Percentiles rank a stretch among this genome's conserved stretches.
Evolutionary conservation across 352 stramenopile genomes (phyloP).

Genomic region (Globisporangium splendens): DNA sequence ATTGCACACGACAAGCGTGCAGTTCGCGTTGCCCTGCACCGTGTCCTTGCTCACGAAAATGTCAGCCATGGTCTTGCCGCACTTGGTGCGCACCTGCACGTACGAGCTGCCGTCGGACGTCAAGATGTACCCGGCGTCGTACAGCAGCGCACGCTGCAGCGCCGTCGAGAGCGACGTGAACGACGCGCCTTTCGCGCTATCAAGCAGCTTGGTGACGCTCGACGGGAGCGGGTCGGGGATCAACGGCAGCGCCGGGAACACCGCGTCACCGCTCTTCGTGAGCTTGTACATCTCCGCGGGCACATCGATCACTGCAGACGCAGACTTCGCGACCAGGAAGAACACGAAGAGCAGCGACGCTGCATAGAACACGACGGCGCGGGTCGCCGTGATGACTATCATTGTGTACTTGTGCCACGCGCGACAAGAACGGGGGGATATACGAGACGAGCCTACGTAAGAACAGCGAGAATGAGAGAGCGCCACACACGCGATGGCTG

Average conservation of each 20-base stretch:
- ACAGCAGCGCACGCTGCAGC: conserved; percentile 52
- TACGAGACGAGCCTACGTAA: no score
- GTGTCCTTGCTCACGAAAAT: conserved; percentile 40
- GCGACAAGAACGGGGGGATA: no score
- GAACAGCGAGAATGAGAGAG: no score
- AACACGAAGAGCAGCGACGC: no score
- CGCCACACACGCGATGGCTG: no score
- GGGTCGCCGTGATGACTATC: no score
- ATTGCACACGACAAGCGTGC: conserved; percentile 20
- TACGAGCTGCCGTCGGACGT: conserved; percentile 23
- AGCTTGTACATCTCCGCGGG: conserved; percentile 17
- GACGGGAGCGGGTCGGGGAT: conserved; percentile 12
- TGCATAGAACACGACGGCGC: no score
- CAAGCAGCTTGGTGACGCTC: conserved; percentile 9
- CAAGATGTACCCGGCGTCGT: conserved; percentile 45
- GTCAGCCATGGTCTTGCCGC: conserved; percentile 39
- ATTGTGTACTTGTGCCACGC: no score
- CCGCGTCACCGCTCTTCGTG: background rate
- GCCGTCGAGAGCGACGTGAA: conserved; percentile 28
- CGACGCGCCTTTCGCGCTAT: background rate
- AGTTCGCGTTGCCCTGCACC: conserved; percentile 19
- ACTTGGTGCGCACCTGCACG: conserved; percentile 46
- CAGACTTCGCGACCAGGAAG: no score
- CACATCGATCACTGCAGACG: conserved; percentile 16
- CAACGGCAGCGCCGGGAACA: conserved; percentile 6